These are phyloP conservation scores for Solanum etuberosum DNA, from an alignment of 257 asterid species.

Conservation along the genomic window DNA sequence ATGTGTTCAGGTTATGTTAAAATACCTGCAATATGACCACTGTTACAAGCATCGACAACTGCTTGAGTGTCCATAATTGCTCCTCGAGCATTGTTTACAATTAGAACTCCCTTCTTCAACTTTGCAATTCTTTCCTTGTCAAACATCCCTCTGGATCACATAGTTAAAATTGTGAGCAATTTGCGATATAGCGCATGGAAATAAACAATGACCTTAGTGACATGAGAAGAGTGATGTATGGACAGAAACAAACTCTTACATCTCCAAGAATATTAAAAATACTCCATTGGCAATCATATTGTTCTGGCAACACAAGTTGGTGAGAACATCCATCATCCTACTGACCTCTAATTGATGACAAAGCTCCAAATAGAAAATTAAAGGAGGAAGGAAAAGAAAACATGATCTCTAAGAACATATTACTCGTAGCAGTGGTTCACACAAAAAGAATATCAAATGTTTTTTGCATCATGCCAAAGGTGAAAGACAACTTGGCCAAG, in stretches of 20 bases:
- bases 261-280: not conserved
- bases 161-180: not conserved
- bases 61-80: conserved; percentile 99
- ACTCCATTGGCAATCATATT: not conserved
- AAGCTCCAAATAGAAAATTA: not conserved
- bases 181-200: not conserved
- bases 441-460: not conserved
- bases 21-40: conserved; percentile 93
- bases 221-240: not conserved
- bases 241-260: not conserved
- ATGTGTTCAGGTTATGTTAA: not conserved
- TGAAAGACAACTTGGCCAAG: not conserved
- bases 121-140: conserved; percentile 74
- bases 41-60: conserved; percentile 83
- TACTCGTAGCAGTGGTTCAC: not conserved
- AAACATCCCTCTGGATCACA: conserved; percentile 63
- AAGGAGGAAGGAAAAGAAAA: not conserved
- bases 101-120: conserved; percentile 84
- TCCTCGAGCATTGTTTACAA: conserved; percentile 96
- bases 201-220: not conserved
- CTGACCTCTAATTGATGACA: not conserved
- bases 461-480: not conserved
- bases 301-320: not conserved
- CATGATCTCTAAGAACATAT: not conserved
- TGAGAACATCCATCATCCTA: not conserved